Conservation (phyloP, 176 grass and related monocot species). For the Bonia amplexicaulis region DNA sequence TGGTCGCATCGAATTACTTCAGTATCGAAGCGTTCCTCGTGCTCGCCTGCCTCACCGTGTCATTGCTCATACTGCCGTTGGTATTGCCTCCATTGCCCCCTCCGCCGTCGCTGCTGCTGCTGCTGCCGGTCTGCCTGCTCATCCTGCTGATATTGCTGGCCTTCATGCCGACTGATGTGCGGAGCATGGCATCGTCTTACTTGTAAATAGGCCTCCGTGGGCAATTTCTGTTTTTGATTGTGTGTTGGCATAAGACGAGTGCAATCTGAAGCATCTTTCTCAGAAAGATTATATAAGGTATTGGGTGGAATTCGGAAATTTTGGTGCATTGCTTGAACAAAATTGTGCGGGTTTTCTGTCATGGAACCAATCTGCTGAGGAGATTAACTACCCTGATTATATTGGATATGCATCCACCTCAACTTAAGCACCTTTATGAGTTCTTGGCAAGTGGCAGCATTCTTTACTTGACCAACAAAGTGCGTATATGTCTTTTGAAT, state of each 20-base stretch:
- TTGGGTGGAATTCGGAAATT: not conserved
- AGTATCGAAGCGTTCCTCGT: conserved; percentile 43
- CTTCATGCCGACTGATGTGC: conserved; percentile 57
- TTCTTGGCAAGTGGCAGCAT: not conserved
- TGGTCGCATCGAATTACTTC: conserved; percentile 40
- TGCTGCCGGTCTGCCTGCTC: conserved; percentile 58
- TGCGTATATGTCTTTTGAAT: not conserved
- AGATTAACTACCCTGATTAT: not conserved
- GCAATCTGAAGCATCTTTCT: not conserved
- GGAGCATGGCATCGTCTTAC: conserved; percentile 52
- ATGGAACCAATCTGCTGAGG: not conserved
- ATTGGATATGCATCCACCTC: not conserved
- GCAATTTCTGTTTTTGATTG: not conserved
- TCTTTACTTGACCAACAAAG: not conserved
- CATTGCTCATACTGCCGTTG: conserved; percentile 63
- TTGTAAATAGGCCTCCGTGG: conserved; percentile 33
- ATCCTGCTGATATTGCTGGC: conserved; percentile 53
- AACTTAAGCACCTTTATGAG: not conserved
- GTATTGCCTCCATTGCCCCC: conserved; percentile 72
- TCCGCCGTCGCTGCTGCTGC: conserved; percentile 55
- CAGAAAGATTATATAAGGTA: not conserved
- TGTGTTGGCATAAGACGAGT: conserved; percentile 21
- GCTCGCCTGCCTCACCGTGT: conserved; percentile 43
- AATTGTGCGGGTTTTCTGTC: not conserved
- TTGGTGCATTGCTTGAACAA: not conserved